Evolutionary conservation across 2,329 filamentous ascomycete genomes (phyloP).

Genomic region (Aspergillus aculeatinus): DNA sequence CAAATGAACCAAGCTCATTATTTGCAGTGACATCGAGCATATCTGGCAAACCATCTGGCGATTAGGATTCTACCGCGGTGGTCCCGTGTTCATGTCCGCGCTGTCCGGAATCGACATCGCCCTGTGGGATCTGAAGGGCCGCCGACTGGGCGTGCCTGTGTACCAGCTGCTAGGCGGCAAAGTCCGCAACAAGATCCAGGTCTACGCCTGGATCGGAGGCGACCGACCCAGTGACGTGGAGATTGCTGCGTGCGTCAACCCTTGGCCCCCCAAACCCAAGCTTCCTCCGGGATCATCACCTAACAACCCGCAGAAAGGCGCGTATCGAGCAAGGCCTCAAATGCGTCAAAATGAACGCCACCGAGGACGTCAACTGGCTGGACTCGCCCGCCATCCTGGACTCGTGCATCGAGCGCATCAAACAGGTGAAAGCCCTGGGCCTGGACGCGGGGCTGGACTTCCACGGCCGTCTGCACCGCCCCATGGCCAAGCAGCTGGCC

Average conservation of each 20-base stretch:
- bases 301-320: constrained; percentile 44
- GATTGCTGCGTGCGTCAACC: constrained; percentile 49
- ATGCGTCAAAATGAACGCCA: constrained; percentile 73
- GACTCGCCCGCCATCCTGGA: constrained; percentile 67
- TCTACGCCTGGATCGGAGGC: constrained; percentile 78
- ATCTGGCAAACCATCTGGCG: constrained; percentile 77
- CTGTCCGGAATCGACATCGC: constrained; percentile 76
- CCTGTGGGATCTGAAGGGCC: constrained; percentile 73
- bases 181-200: constrained; percentile 65
- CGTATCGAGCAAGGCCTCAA: constrained; percentile 41
- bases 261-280: neutral
- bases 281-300: neutral
- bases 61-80: constrained; percentile 72
- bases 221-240: constrained; percentile 68
- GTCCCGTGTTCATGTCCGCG: constrained; percentile 77
- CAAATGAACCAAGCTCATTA: neutral
- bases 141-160: constrained; percentile 64
- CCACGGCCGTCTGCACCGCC: constrained; percentile 72
- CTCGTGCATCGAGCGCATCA: constrained; percentile 64
- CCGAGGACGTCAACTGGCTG: constrained; percentile 73
- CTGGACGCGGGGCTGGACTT: constrained; percentile 76
- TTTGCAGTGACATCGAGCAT: constrained; percentile 69
- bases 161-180: constrained; percentile 74
- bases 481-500: constrained; percentile 76
- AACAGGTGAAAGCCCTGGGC: constrained; percentile 66